Evolutionary conservation across 1,284 basidiomycete genomes (phyloP).

Genomic region (Binderoboletus segoi): DNA sequence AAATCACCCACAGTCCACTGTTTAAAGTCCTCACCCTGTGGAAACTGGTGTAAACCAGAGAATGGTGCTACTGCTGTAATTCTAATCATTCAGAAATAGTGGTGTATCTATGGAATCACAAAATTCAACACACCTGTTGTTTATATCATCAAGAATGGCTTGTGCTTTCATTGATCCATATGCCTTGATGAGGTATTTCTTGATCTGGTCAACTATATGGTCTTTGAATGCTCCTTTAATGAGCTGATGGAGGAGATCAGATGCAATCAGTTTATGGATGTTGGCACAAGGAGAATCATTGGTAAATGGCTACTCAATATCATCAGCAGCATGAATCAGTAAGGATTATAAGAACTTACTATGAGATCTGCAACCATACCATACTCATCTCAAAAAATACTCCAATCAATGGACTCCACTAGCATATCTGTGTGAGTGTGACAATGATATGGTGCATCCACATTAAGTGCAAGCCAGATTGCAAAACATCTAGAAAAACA

Average conservation of each 20-base stretch:
- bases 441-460: neutral
- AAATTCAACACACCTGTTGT: too few species aligned
- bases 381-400: constrained; percentile 1
- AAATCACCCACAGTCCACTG: neutral
- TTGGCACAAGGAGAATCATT: neutral
- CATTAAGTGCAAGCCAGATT: neutral
- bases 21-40: neutral
- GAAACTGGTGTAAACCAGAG: neutral
- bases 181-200: neutral
- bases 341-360: neutral
- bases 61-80: neutral
- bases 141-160: neutral
- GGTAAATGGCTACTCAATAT: constrained; percentile 1
- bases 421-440: neutral
- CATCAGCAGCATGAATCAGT: too few species aligned
- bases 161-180: neutral
- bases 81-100: neutral
- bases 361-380: neutral
- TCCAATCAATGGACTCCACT: too few species aligned
- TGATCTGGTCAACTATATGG: neutral
- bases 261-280: neutral
- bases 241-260: neutral
- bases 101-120: neutral
- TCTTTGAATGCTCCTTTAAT: neutral
- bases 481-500: too few species aligned